Evolutionary conservation across 2,329 filamentous ascomycete species (phyloP).

Genomic region (Elsinoe necatrix): DNA sequence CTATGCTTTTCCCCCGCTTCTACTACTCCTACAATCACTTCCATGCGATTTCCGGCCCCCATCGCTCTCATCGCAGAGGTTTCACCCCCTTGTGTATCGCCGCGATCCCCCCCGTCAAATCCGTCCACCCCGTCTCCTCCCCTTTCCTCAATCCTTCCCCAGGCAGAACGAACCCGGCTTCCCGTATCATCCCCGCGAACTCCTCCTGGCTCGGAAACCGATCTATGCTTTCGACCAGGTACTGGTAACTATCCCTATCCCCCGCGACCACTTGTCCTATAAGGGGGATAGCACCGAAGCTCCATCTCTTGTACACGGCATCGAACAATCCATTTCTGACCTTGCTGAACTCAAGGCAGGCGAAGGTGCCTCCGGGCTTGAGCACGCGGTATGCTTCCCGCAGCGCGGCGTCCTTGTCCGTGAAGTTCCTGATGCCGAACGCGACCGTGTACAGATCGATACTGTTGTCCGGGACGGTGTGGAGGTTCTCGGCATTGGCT

Average conservation of each 20-base stretch:
- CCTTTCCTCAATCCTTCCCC: conserved; percentile 34
- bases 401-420: conserved; percentile 75
- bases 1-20: background rate
- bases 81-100: conserved; percentile 97
- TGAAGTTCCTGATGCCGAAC: conserved; percentile 96
- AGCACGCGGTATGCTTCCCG: conserved; percentile 78
- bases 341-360: conserved; percentile 91
- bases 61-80: conserved; percentile 36
- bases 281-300: conserved; percentile 84
- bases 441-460: conserved; percentile 95
- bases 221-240: conserved; percentile 96
- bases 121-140: conserved; percentile 64
- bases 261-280: conserved; percentile 93
- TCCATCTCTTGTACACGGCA: conserved; percentile 88
- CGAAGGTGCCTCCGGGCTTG: conserved; percentile 91
- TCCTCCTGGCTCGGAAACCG: conserved; percentile 77
- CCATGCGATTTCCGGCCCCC: background rate
- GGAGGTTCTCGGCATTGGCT: conserved; percentile 77
- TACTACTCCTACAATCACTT: no score
- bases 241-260: conserved; percentile 94
- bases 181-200: conserved; percentile 73
- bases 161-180: conserved; percentile 77
- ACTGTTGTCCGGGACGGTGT: conserved; percentile 56
- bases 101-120: conserved; percentile 85
- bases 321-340: conserved; percentile 72